A percentile compares a stretch with the other conserved stretches of the same genome.
These are phyloP conservation scores for Lactarius psammicola DNA, from an alignment of 768 basidiomycete species.

Conservation along the genomic window DNA sequence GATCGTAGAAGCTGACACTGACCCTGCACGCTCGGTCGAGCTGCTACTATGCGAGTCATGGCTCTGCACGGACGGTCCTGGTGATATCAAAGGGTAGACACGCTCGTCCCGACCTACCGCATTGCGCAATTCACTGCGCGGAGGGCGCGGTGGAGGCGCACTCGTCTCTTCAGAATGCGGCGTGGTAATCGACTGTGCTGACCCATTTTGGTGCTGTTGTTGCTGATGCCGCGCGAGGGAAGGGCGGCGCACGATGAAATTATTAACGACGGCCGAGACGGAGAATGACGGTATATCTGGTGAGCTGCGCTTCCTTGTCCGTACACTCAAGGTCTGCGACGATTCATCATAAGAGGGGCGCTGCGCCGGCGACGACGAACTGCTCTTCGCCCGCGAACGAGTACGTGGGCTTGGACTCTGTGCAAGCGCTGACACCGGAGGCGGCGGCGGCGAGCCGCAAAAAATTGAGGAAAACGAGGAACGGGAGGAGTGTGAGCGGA, in stretches of 20 bases:
- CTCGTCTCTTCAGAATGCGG: slow-evolving; percentile 28
- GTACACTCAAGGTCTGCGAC: neutral
- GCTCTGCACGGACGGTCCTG: slow-evolving; percentile 31
- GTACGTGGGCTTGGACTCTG: slow-evolving; percentile 2
- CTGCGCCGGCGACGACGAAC: neutral
- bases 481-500: slow-evolving; percentile 44
- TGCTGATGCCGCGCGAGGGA: slow-evolving; percentile 19
- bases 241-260: slow-evolving; percentile 36
- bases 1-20: slow-evolving; percentile 15
- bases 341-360: neutral
- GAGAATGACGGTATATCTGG: slow-evolving; percentile 54
- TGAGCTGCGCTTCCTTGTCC: slow-evolving; percentile 32
- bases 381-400: slow-evolving; percentile 8
- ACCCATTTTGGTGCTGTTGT: slow-evolving; percentile 2
- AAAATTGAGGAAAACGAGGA: slow-evolving; percentile 61
- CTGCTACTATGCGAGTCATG: slow-evolving; percentile 22
- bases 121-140: slow-evolving; percentile 28
- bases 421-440: neutral
- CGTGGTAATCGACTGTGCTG: slow-evolving; percentile 3
- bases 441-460: slow-evolving; percentile 31
- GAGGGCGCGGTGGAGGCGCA: slow-evolving; percentile 31
- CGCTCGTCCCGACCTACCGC: slow-evolving; percentile 23
- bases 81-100: slow-evolving; percentile 14
- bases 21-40: slow-evolving; percentile 20
- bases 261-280: slow-evolving; percentile 45